Conservation (phyloP, 2,329 filamentous ascomycete species). For the Stagonosporopsis tanaceti region DNA sequence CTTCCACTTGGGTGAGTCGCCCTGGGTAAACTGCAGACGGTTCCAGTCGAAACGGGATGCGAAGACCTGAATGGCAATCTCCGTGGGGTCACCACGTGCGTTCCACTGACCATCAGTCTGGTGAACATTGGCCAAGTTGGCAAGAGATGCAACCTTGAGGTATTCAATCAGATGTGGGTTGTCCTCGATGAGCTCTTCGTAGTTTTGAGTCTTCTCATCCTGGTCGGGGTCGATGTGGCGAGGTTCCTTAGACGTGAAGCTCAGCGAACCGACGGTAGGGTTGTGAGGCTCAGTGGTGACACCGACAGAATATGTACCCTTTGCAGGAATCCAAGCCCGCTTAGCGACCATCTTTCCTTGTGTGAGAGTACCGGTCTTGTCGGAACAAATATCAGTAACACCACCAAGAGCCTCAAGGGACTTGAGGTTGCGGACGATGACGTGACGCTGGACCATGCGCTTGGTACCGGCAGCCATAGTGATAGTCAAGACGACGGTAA, state of each 20-base stretch:
- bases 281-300: conserved; percentile 41
- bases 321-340: conserved; percentile 46
- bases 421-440: conserved; percentile 48
- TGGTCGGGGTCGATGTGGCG: conserved; percentile 40
- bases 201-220: conserved; percentile 32
- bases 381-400: conserved; percentile 47
- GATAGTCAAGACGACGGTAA: conserved; percentile 49
- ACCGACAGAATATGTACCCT: conserved; percentile 45
- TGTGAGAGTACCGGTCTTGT: conserved; percentile 46
- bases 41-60: conserved; percentile 71
- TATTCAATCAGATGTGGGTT: conserved; percentile 44
- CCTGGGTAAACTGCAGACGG: conserved; percentile 55
- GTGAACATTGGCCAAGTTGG: conserved; percentile 61
- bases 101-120: conserved; percentile 51
- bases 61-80: conserved; percentile 78
- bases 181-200: conserved; percentile 37
- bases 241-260: conserved; percentile 37
- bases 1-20: conserved; percentile 41
- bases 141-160: conserved; percentile 48
- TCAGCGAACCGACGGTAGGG: conserved; percentile 41
- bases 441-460: conserved; percentile 46
- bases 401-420: conserved; percentile 48
- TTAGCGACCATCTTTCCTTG: conserved; percentile 48
- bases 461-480: conserved; percentile 51
- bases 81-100: conserved; percentile 58